Base-by-base conservation (phyloP, 2,329 filamentous ascomycete genomes). In the Orbilia brochopaga region DNA sequence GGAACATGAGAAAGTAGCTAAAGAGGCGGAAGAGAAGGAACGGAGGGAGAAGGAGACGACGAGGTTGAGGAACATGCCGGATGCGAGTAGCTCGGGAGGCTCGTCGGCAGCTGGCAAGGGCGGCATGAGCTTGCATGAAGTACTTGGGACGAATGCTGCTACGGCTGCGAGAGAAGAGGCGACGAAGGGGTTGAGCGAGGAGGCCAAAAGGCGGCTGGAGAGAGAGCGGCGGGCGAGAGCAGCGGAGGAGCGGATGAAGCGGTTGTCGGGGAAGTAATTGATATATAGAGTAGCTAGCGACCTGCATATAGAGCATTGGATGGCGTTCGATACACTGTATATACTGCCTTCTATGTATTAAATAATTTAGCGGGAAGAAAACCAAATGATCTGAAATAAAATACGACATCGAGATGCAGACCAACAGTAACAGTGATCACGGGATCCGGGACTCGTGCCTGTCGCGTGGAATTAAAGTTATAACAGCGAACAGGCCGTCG, bases 191-290 rank as follows among this genome's bases (percentile, higher is more conserved):
- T 83, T 97, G 81, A 95, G 90, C 46, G 88, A 91, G 0, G 93
- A 97, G 81, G 92, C 94, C 86, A 86, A 87, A 78, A 86, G 88
- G 85, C 87, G 85, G 78, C 80, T 97, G 60, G 94, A 97, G 79
- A 83, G 94, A 75, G 94, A 99, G 81, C 84, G 92, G 76, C 88
- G 93, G 77, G 94, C 94, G 2, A 86, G 93, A 76, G 94, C 94
- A 7, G 93, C 92, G 0, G 94, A 97, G 80, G 92, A 93, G 81
- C 86, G 93, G 78, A 84, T 97, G 69, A 87, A 85, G 80, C 84
- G 84, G 77, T 83, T 91, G 84, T 84, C 86, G 76, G 81, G 77
- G 44, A 76, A 76, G 30, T 72, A 53, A 13, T 10, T 17, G 32
- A 17, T 35, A 37, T 58, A 35, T 32, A 48, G 8, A 48, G 5